Conservation (phyloP, 2,329 filamentous ascomycete species). For the Pseudogymnoascus sp. region DNA sequence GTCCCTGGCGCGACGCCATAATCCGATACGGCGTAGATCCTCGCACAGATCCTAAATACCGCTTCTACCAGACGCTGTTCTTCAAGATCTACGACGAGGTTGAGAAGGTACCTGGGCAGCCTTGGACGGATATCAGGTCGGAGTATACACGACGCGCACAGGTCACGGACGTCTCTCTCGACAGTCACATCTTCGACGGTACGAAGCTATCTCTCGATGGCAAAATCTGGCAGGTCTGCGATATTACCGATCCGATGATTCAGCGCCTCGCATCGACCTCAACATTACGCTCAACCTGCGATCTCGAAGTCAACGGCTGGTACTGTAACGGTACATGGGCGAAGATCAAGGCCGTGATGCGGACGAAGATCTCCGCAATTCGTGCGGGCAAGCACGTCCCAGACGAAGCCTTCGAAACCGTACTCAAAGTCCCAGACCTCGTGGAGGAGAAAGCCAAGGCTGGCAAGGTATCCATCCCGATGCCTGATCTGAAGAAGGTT, state of each 20-base stretch:
- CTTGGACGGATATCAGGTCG: conserved; percentile 15
- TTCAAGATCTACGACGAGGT: conserved; percentile 55
- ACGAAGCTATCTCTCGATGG: conserved; percentile 67
- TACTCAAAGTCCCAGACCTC: conserved; percentile 32
- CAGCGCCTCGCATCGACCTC: conserved; percentile 56
- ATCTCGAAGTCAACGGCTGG: conserved; percentile 66
- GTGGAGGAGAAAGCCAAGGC: conserved; percentile 19
- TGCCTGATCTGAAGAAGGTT: conserved; percentile 22
- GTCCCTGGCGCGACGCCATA: conserved; percentile 84
- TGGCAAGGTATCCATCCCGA: conserved; percentile 19
- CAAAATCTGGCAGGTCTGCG: conserved; percentile 90
- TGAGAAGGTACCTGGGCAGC: conserved; percentile 18
- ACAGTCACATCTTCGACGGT: conserved; percentile 77
- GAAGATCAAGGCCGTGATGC: conserved; percentile 82
- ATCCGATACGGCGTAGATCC: conserved; percentile 84
- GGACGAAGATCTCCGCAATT: conserved; percentile 69
- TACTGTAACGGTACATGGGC: conserved; percentile 73
- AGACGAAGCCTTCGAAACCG: conserved; percentile 39
- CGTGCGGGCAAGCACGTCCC: conserved; percentile 47
- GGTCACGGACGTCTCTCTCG: conserved; percentile 23
- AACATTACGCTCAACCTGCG: conserved; percentile 51
- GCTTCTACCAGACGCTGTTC: conserved; percentile 80
- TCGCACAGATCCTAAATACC: conserved; percentile 65
- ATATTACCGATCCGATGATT: conserved; percentile 76
- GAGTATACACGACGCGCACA: conserved; percentile 15